Evolutionary conservation across 768 basidiomycete genomes (phyloP).

Genomic region (Mycena amicta): DNA sequence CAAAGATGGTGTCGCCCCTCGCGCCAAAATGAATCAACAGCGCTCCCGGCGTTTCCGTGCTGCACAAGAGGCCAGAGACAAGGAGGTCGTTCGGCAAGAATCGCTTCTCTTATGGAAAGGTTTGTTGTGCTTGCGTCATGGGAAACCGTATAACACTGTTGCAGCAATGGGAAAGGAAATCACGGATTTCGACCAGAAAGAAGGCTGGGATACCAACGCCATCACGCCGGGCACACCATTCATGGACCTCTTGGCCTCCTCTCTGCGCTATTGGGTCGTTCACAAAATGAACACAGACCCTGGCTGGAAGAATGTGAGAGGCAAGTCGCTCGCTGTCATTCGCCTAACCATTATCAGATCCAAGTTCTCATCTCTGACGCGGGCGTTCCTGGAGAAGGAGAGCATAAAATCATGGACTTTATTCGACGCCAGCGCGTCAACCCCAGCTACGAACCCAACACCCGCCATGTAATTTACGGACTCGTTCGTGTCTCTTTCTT

Average conservation of each 20-base stretch:
- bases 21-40: slow-evolving; percentile 99
- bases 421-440: slow-evolving; percentile 89
- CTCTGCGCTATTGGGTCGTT: slow-evolving; percentile 94
- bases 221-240: slow-evolving; percentile 99
- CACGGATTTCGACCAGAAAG: slow-evolving; percentile 80
- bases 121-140: slow-evolving; percentile 31
- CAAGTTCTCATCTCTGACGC: slow-evolving; percentile 98
- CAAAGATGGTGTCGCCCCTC: slow-evolving; percentile 92
- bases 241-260: slow-evolving; percentile 89
- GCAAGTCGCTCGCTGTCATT: background rate
- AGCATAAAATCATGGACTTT: slow-evolving; percentile 99
- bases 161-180: slow-evolving; percentile 91
- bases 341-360: slow-evolving; percentile 50
- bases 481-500: slow-evolving; percentile 54
- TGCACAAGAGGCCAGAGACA: slow-evolving; percentile 92
- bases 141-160: slow-evolving; percentile 2
- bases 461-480: slow-evolving; percentile 95
- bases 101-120: slow-evolving; percentile 87
- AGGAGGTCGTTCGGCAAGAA: slow-evolving; percentile 84
- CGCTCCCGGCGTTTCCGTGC: slow-evolving; percentile 95
- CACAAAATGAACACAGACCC: slow-evolving; percentile 94
- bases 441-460: slow-evolving; percentile 92
- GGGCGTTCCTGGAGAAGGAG: slow-evolving; percentile 96
- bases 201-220: slow-evolving; percentile 96
- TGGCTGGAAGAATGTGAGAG: slow-evolving; percentile 87